phyloP scores from a whole-genome alignment of 345 rosid genomes.

The Stellera chamaejasme region DNA sequence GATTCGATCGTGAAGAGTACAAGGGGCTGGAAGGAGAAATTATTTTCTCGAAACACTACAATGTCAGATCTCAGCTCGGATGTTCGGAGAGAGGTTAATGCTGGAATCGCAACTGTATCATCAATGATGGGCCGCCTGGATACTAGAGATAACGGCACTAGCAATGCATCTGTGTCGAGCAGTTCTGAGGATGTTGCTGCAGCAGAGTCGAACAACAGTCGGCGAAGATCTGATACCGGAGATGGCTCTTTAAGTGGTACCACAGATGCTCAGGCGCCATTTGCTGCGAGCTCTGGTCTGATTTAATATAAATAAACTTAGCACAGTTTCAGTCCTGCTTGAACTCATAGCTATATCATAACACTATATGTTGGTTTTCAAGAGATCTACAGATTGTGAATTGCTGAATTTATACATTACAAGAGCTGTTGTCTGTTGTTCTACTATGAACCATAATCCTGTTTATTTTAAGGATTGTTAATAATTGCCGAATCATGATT shows the following conservation, averaged over 20 bases:
- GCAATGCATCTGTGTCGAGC: slow-evolving; percentile 36
- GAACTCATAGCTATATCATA: slow-evolving; percentile 2
- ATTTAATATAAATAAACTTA: slow-evolving; percentile 16
- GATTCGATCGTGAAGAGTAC: slow-evolving; percentile 94
- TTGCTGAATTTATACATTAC: no score
- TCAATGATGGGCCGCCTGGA: slow-evolving; percentile 82
- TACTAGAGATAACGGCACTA: slow-evolving; percentile 34
- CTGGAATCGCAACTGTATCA: slow-evolving; percentile 82
- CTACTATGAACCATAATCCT: no score
- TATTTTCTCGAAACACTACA: slow-evolving; percentile 69
- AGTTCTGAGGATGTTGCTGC: slow-evolving; percentile 29
- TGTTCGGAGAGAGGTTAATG: slow-evolving; percentile 77
- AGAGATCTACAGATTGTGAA: no score
- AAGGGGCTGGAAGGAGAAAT: slow-evolving; percentile 85
- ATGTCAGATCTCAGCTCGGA: slow-evolving; percentile 72
- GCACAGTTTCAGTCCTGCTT: slow-evolving; percentile 9
- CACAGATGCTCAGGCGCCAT: slow-evolving; percentile 29
- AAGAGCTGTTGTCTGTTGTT: no score
- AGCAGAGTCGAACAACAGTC: slow-evolving; percentile 28
- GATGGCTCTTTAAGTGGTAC: slow-evolving; percentile 25
- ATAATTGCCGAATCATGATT: no score
- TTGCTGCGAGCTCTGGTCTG: slow-evolving; percentile 46
- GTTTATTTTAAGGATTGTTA: no score
- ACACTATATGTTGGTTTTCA: no score
- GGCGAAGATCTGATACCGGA: slow-evolving; percentile 18